Percentiles rank a stretch among this genome's conserved stretches.
Evolutionary conservation across 139 green algal species (phyloP).

Genomic region (Chara braunii): DNA sequence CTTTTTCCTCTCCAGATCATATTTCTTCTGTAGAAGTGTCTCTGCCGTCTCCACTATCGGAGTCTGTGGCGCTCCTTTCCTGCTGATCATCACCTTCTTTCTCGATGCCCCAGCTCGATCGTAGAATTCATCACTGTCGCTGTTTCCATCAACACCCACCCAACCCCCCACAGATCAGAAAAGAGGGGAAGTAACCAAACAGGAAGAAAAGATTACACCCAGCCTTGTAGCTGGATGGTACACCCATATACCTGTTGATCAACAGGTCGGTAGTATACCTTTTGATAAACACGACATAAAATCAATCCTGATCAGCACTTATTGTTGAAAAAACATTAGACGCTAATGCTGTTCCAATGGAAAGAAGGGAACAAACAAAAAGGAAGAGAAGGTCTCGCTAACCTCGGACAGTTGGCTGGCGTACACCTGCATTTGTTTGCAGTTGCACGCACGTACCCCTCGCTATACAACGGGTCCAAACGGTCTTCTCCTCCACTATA

Average conservation of each 20-base stretch:
- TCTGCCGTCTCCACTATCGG: conserved; percentile 35
- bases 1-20: conserved; percentile 5
- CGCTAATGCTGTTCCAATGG: too few species aligned
- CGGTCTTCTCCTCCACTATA: too few species aligned
- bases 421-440: too few species aligned
- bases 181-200: background rate
- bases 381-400: too few species aligned
- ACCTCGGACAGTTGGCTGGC: too few species aligned
- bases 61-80: too few species aligned
- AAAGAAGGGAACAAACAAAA: too few species aligned
- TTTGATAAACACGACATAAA: background rate
- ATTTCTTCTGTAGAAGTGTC: conserved; percentile 29
- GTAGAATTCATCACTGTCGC: conserved; percentile 45
- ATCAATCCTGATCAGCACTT: background rate
- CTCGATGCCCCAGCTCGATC: conserved; percentile 7
- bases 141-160: background rate
- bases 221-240: background rate
- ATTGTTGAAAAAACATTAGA: too few species aligned
- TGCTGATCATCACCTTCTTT: background rate
- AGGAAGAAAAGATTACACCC: background rate
- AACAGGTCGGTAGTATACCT: background rate
- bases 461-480: too few species aligned
- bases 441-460: too few species aligned
- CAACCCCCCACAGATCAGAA: too few species aligned
- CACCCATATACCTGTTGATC: background rate